Evolutionary conservation across 805 yeast species (phyloP).

Genomic region (Cyberlindnera suaveolens): DNA sequence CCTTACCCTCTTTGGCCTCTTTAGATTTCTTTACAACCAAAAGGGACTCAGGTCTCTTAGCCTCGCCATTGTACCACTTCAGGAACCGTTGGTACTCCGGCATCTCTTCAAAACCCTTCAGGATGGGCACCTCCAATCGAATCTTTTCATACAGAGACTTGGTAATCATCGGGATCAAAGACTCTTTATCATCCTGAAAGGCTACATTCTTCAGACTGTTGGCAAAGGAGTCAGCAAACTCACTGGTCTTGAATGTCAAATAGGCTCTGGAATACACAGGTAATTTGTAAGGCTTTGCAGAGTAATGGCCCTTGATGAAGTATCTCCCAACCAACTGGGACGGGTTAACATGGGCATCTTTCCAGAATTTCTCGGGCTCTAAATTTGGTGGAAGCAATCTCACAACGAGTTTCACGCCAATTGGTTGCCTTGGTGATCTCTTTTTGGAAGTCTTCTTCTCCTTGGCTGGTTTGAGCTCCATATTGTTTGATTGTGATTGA

Average conservation of each 20-base stretch:
- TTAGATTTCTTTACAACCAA: background rate
- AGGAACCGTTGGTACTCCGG: slow-evolving; percentile 19
- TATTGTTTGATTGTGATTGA: background rate
- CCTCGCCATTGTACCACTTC: slow-evolving; percentile 16
- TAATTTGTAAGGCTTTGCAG: slow-evolving; percentile 31
- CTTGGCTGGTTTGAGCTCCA: background rate
- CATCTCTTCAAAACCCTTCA: slow-evolving; percentile 12
- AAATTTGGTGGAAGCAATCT: slow-evolving; percentile 40
- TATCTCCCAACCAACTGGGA: slow-evolving; percentile 21
- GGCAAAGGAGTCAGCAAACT: slow-evolving; percentile 25
- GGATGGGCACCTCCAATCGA: slow-evolving; percentile 12
- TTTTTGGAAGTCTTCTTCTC: background rate
- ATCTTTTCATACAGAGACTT: slow-evolving; percentile 29
- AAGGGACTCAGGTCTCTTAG: slow-evolving; percentile 12
- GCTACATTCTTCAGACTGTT: slow-evolving; percentile 14
- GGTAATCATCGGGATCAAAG: slow-evolving; percentile 30
- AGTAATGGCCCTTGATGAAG: slow-evolving; percentile 36
- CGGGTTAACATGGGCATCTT: slow-evolving; percentile 12
- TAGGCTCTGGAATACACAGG: slow-evolving; percentile 39
- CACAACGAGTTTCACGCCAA: slow-evolving; percentile 25
- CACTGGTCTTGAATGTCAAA: slow-evolving; percentile 28
- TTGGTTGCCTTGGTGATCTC: background rate
- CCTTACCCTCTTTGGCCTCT: slow-evolving; percentile 1
- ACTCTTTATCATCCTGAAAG: slow-evolving; percentile 22
- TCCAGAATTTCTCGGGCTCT: slow-evolving; percentile 24